Evolutionary conservation across 148 eudicot species (phyloP), one percentile per base, ranked within the genome.

Genomic region (Cornus kousa): DNA sequence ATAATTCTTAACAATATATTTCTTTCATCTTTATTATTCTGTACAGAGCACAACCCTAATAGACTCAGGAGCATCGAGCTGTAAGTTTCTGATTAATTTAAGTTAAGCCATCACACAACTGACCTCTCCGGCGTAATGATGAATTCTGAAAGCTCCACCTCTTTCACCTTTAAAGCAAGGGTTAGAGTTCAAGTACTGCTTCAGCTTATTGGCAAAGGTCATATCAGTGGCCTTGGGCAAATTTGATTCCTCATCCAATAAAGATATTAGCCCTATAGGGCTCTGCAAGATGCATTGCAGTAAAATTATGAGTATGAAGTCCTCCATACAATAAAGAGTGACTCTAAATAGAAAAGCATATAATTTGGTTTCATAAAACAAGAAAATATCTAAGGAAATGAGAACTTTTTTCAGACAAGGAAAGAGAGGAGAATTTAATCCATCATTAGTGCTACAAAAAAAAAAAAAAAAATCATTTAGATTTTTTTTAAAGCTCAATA

Each of bases 71-170:
- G 12, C 11, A 28, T 23, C 16, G 14, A 57, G 24, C 40, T 53
- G 6, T 55, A 32, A 76, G 16, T 48, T 67, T 67, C 68, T 59
- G 11, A 24, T 37, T 67, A 8, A 48, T 48, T 11, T 11, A 28
- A 50, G 65, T 28, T 48, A 68, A 17, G 19, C 24, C 50, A 50
- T 40, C 5, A 5, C 13, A 53, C 10, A 74, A 75, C 88, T 74
- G 72, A 97, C 99, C 97, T 90, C 93, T 77, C 96, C 98, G 78
- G 97, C 96, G 84, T 89, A 92, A 84, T 94, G 98, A 66, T 74
- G 84, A 78, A 94, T 78, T 71, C 86, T 79, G 70, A 97, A 97
- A 65, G 91, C 82, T 64, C 91, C 91, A 60, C 80, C 88, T 75
- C 85, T 87, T 77, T 89, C 91, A 76, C 87, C 93, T 85, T 91